A percentile compares a stretch with the other conserved stretches of the same genome.
phyloP scores from a whole-genome alignment of 805 yeast species.

The Millerago galiae region DNA sequence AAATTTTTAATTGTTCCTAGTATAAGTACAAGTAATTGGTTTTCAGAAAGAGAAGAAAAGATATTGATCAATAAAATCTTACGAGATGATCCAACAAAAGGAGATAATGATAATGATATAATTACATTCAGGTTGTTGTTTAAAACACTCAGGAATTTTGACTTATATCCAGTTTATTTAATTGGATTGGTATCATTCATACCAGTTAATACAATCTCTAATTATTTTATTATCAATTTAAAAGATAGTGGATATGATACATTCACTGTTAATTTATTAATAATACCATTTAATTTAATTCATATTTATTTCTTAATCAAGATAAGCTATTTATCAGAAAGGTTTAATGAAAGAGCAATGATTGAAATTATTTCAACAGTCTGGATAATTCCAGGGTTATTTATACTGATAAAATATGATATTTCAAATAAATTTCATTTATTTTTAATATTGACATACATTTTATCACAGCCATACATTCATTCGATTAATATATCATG shows the following conservation, averaged over 20 bases:
- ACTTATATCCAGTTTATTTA: conserved; percentile 51
- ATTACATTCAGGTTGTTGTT: conserved; percentile 33
- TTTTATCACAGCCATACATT: conserved; percentile 4
- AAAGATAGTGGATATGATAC: conserved; percentile 45
- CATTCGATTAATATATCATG: conserved; percentile 20
- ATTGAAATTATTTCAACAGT: conserved; percentile 26
- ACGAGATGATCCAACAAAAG: conserved; percentile 60
- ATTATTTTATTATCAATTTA: conserved; percentile 44
- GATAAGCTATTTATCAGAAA: conserved; percentile 33
- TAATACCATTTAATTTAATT: conserved; percentile 42
- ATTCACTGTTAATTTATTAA: conserved; percentile 42
- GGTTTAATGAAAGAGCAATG: conserved; percentile 10
- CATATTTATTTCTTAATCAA: conserved; percentile 31
- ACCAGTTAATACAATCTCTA: conserved; percentile 24
- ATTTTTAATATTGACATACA: conserved; percentile 21
- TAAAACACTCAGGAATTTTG: conserved; percentile 40
- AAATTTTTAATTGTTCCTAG: conserved; percentile 51
- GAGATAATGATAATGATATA: conserved; percentile 60
- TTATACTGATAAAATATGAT: conserved; percentile 20
- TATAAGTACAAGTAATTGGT: conserved; percentile 46
- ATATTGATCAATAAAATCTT: conserved; percentile 53
- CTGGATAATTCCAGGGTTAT: conserved; percentile 30
- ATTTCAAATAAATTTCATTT: conserved; percentile 18
- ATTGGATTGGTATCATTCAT: conserved; percentile 39
- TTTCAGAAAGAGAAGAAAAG: conserved; percentile 46